Base-by-base conservation (phyloP, 2,329 filamentous ascomycete species). In the Byssoonygena ceratinophila region DNA sequence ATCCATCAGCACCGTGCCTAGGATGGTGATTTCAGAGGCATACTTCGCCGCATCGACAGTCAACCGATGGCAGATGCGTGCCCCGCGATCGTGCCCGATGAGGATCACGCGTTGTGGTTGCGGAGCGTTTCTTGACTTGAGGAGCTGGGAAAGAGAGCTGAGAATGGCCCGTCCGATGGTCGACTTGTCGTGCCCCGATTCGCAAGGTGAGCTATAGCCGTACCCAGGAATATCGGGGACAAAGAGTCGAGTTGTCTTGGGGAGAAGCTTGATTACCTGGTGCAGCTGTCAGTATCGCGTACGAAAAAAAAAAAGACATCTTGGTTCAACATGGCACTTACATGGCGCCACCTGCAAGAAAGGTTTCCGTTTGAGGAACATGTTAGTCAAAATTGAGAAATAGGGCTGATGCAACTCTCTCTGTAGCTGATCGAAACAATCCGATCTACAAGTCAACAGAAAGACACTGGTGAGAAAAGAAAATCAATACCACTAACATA, bases 51-150 rank as follows among this genome's bases (percentile, higher is more conserved):
- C 60, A 55, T 73, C 68, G 31, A 76, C 73, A 27, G 73, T 64
- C 32, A 77, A 64, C 20, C 74, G 72, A 59, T 77, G 75, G 49
- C 66, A 68, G 56, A 77, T 67, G 7, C 75, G 69, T 1, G 71
- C 75, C 39, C 75, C 75, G 29, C 74, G 71, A 58, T 77, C 74
- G 59, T 78, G 74, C 18, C 74, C 74, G 36, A 67, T 68, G 51
- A 76, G 67, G 53, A 77, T 69, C 14, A 78, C 59, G 0, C 16
- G 45, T 14, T 50, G 48, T 20, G 44, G 46, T 7, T 18, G n/a
- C 1, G 31, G 5, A 20, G 22, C 9, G 3, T 49, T 32, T 9
- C 31, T 11, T 4, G 16, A 14, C 2, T 23, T 44, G 39, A 57
- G 50, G 11, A 48, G 20, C 16, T 20, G 22, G 34, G 27, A 29